Evolutionary conservation across 495 filamentous ascomycete species (phyloP).

Genomic region (Parathielavia hyrcaniae): DNA sequence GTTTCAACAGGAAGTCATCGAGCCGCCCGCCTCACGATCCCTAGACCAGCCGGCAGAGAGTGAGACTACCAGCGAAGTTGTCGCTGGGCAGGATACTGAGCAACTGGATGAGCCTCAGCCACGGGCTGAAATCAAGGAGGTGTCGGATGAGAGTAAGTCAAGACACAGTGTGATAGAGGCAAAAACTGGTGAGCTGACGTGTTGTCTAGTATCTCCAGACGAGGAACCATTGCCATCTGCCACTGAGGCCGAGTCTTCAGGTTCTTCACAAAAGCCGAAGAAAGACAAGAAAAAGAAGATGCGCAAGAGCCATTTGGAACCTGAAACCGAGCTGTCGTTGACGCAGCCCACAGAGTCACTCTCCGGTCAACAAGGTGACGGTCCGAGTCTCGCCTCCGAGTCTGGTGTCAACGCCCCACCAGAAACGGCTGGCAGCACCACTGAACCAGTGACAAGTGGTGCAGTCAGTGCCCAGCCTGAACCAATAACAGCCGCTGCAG

Average conservation of each 20-base stretch:
- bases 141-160: conserved; percentile 3
- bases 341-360: conserved; percentile 6
- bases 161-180: neutral
- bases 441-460: conserved; percentile 30
- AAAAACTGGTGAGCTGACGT: conserved; percentile 6
- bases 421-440: conserved; percentile 20
- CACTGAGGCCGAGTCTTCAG: conserved; percentile 1
- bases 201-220: neutral
- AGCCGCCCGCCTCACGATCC: conserved; percentile 7
- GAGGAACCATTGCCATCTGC: conserved; percentile 2
- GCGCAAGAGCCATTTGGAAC: conserved; percentile 22
- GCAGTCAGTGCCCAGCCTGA: conserved; percentile 17
- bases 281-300: conserved; percentile 35
- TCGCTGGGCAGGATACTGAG: neutral
- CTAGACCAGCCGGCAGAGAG: conserved; percentile 2
- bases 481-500: conserved; percentile 21
- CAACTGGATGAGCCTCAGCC: neutral
- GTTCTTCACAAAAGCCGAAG: conserved; percentile 28
- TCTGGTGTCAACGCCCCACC: conserved; percentile 19
- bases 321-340: conserved; percentile 15
- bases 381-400: neutral
- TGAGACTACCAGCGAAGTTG: neutral
- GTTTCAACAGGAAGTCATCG: conserved; percentile 16
- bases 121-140: neutral
- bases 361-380: conserved; percentile 14